Base-by-base conservation (phyloP, 177 flowering plant genomes). In the Vitis hybrid region DNA sequence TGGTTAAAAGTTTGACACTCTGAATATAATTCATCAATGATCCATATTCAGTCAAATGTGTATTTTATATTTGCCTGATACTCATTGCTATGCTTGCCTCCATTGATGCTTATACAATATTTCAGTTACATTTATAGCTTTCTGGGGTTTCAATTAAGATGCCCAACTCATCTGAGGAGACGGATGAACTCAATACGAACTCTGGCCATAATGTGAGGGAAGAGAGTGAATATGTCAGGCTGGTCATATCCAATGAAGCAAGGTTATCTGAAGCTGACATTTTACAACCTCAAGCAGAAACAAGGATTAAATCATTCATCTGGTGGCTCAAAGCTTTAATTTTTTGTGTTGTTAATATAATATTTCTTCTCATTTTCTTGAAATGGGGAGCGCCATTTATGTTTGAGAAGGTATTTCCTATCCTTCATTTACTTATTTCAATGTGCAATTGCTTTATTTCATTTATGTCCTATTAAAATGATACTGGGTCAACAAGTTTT, bases 371-470 rank as follows among this genome's bases (percentile, higher is more conserved):
- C 22, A 20, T 86, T 67, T 85, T 86, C 58, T 11, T 86, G 52
- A 93, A 90, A 66, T 95, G 97, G 97, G 99, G 96, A 57, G 79
- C 88, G 22, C 98, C 99, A 31, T 90, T 95, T 81, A 73, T 88
- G 50, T 83, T 93, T 66, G 88, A 87, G 75, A 91, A 93, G 98
- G 99, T 95, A 87, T 59, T 50, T 57, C 60, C 31, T 49, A 5
- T 56, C 31, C 49, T 70, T 56, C 69, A 58, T 20, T 69, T 34
- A 22, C 12, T 45, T 26, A 6, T 49, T 16, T 60, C 18, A 22
- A 3, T 14, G 39, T 22, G 6, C 45, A 10, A 15, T 10, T 50
- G 12, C 20, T 51, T 65, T 13, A 16, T 18, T 14, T 16, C 16
- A 11, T 13, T 49, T 12, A 62, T 20, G 3, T 26, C 1, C 7